Percentiles rank a stretch among this genome's conserved stretches.
Conservation (phyloP, 2,329 filamentous ascomycete species). For the Aspergillus thermomutatus region DNA sequence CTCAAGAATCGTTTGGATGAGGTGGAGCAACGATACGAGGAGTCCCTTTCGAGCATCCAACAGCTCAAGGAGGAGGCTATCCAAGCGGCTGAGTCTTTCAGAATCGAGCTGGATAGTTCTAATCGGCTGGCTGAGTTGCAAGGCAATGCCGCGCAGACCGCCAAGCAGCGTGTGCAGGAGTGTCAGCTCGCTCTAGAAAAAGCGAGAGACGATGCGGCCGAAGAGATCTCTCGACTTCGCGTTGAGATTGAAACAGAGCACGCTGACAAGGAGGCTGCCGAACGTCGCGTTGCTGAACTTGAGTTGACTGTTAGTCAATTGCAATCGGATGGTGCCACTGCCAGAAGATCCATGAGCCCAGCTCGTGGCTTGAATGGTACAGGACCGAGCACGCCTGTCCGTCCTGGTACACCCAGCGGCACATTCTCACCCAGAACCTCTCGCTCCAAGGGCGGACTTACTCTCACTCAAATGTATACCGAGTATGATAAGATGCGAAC, state of each 20-base stretch:
- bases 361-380: conserved; percentile 50
- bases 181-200: conserved; percentile 56
- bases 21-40: conserved; percentile 80
- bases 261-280: conserved; percentile 59
- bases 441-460: conserved; percentile 53
- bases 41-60: conserved; percentile 76
- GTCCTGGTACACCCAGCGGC: conserved; percentile 48
- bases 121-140: conserved; percentile 74
- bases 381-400: conserved; percentile 47
- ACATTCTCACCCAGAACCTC: conserved; percentile 54
- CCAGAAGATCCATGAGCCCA: conserved; percentile 51
- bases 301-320: conserved; percentile 62
- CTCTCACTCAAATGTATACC: conserved; percentile 61
- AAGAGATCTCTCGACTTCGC: conserved; percentile 52
- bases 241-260: conserved; percentile 57
- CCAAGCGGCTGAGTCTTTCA: conserved; percentile 79
- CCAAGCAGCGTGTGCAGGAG: conserved; percentile 58
- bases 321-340: conserved; percentile 49
- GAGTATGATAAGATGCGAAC: conserved; percentile 63
- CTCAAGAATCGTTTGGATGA: conserved; percentile 79
- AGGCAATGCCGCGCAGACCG: conserved; percentile 56
- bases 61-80: conserved; percentile 80
- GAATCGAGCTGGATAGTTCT: conserved; percentile 78
- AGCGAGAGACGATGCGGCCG: conserved; percentile 60
- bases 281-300: conserved; percentile 62